Base-by-base conservation (phyloP, 1,139 yeast genomes). In the Saccharomyces hybrid region DNA sequence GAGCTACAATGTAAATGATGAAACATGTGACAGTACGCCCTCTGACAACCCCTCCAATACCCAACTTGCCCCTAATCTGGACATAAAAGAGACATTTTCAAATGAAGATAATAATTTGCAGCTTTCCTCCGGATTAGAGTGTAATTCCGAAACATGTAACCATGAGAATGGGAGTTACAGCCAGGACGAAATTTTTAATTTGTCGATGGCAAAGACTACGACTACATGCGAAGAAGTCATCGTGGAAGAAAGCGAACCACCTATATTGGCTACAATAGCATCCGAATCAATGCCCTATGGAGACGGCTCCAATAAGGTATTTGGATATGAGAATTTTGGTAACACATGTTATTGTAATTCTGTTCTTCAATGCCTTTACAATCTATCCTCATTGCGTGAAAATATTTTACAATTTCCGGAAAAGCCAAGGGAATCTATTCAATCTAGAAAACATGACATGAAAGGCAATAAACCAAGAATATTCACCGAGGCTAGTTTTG, bases 281-380 rank as follows among this genome's bases (percentile, higher is more conserved):
- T 52, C 60, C 16, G 56, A 55, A 5, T 52, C 51, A 3, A 51
- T 61, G 51, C 73, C 73, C 3, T 81, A 71, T 63, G 89, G 88
- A 2, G 84, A 82, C 66, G 90, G 89, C 1, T 72, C 82, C 16
- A 74, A 78, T 55, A 84, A 88, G 70, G 79, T 89, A 46, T 91
- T 84, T 71, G 98, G 98, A 5, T 83, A 91, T 82, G 97, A 90
- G 70, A 90, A 90, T 70, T 90, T 88, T 68, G 96, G 97, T 1
- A 84, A 86, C 69, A 89, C 95, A 0, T 89, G 97, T 71, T 90
- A 91, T 70, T 88, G 96, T 70, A 90, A 91, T 65, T 87, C 96
- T 11, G 86, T 91, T 27, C 73, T 90, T 19, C 97, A 90, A 69
- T 88, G 95, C 61, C 77, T 90, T 31, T 90, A 81, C 73, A 84